These are phyloP conservation scores for Lablab purpureus DNA, from an alignment of 306 rosid species.

Conservation along the genomic window DNA sequence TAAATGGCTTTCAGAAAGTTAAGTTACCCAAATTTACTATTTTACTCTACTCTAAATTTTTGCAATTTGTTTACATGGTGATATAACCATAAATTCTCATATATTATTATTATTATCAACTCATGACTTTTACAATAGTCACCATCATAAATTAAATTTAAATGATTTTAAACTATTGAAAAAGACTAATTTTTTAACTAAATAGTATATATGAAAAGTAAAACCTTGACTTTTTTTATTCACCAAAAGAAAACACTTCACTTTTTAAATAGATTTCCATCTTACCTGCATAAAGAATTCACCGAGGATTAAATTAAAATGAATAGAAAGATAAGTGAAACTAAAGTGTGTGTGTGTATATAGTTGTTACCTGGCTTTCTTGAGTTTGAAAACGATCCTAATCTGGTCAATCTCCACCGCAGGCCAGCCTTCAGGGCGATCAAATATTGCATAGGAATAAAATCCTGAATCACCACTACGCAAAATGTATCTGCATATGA, in stretches of 20 bases:
- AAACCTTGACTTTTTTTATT: too few species aligned
- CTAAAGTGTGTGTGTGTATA: neutral
- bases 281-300: too few species aligned
- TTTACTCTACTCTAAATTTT: neutral
- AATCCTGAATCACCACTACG: conserved; percentile 70
- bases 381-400: conserved; percentile 69
- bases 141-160: too few species aligned
- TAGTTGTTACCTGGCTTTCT: conserved; percentile 45
- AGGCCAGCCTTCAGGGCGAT: conserved; percentile 69
- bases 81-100: neutral
- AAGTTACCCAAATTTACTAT: neutral
- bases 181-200: too few species aligned
- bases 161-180: too few species aligned
- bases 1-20: neutral
- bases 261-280: too few species aligned
- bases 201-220: too few species aligned
- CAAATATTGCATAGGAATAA: conserved; percentile 71
- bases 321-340: neutral
- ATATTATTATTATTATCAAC: too few species aligned
- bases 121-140: neutral
- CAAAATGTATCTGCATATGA: conserved; percentile 65
- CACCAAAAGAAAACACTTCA: too few species aligned
- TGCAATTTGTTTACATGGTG: neutral
- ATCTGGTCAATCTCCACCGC: conserved; percentile 64
- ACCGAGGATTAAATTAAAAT: neutral